Conservation (phyloP, 2,329 filamentous ascomycete genomes). For the Botrytis fabae region DNA sequence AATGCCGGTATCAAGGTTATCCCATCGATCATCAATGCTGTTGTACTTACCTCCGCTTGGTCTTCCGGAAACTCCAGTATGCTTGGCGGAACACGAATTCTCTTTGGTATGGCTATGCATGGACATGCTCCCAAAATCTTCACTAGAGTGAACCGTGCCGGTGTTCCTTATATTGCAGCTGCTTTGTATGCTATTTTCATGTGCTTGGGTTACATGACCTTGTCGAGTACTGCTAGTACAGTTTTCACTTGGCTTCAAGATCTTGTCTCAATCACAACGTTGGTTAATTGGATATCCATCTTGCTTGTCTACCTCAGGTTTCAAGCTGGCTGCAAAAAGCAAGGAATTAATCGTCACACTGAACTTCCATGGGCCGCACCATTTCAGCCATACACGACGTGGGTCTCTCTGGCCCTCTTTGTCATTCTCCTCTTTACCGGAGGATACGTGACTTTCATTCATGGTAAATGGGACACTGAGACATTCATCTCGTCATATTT, state of each 20-base stretch:
- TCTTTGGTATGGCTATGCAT: conserved; percentile 57
- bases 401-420: conserved; percentile 58
- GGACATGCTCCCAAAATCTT: conserved; percentile 55
- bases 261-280: conserved; percentile 60
- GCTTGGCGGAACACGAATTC: conserved; percentile 57
- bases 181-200: conserved; percentile 57
- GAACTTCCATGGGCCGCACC: conserved; percentile 59
- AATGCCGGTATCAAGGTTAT: conserved; percentile 67
- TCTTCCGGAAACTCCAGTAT: conserved; percentile 70
- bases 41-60: conserved; percentile 71
- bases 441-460: conserved; percentile 64
- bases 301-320: conserved; percentile 61
- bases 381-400: conserved; percentile 53
- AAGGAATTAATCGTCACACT: conserved; percentile 49
- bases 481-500: conserved; percentile 63
- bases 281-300: conserved; percentile 64
- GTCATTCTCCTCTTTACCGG: conserved; percentile 68
- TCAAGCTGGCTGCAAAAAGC: conserved; percentile 53
- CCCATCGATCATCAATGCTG: conserved; percentile 72
- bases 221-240: conserved; percentile 55
- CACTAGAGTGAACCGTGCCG: conserved; percentile 56
- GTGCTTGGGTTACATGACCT: conserved; percentile 67
- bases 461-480: conserved; percentile 57
- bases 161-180: conserved; percentile 57
- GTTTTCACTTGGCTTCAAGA: conserved; percentile 67